Base-by-base conservation (phyloP, 805 yeast species). In the Komagataella mondaviorum region DNA sequence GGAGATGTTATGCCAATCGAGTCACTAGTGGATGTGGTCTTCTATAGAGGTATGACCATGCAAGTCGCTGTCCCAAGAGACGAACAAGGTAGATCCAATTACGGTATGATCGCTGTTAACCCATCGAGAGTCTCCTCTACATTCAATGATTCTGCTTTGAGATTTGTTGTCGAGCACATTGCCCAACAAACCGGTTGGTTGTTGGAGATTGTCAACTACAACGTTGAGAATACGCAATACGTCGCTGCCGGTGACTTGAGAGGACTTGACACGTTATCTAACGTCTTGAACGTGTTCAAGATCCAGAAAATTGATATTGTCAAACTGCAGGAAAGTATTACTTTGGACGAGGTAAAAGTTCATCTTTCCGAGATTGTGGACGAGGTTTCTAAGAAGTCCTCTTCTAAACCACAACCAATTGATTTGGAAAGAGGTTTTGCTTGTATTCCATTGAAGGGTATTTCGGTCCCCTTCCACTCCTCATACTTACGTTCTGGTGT, bases 1-100 rank as follows among this genome's bases (percentile, higher is more conserved):
- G 99, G 96, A 51, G 96, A 93, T 67, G 97, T 95, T 54, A 91
- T 93, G 98, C 96, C 98, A 49, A 89, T 93, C 61, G 99, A 93
- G 73, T 85, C 95, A 5, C 77, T 91, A 59, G 97, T 91, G 56
- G 98, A 91, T 69, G 95, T 91, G 68, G 98, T 91, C 51, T 93
- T 93, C 79, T 95, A 93, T 80, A 85, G 99, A 77, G 99, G 99
- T 79, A 93, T 93, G 98, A 95, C 99, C 49, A 93, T 93, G 99
- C 99, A 93, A 76, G 99, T 93, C 58, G 99, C 99, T 48, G 99
- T 93, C 58, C 98, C 98, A 66, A 85, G 99, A 75, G 99, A 93
- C 71, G 79, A 82, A 52, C 66, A 71, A 50, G 99, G 99, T 49
- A 85, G 98, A 73, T 93, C 99, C 54, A 93, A 93, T 76, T 93